Evolutionary conservation across 23 red algal genomes (phyloP), one percentile per base, ranked within the genome.

Genomic region (Gracilaria domingensis): DNA sequence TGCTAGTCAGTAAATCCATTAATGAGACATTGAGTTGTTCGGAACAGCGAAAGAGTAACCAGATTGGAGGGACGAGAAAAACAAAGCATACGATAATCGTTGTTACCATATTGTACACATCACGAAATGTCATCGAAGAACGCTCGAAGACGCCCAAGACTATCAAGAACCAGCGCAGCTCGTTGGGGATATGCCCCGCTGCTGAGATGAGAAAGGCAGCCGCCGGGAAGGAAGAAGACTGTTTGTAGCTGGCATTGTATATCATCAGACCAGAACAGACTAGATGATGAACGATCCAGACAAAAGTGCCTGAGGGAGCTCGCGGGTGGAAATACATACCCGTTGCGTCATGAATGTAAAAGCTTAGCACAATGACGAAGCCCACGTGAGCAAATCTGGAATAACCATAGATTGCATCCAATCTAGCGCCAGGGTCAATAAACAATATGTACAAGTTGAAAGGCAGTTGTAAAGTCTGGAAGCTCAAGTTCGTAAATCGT

Each of bases 141-240:
- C 34, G 34, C 20, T 44, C 35, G 28, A 42, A 73, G 16, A 73
- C 35, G 14, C 54, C 30, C 8, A 53, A 25, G 53, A 42, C 85
- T 1, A 29, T 83, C 11, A 81, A 70, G 54, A 91, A 75, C 88
- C 88, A 91, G n/a, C 88, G 88, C 30, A 82, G 9, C 20, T 91
- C 88, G 60, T 91, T 91, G 23, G 78, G 49, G 35, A 91, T 75
- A 42, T 91, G 88, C 13, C 76, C 75, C 20, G 88, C 59, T 0
- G 88, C 88, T 34, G 88, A 91, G 51, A 91, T 83, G 55, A 91
- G 88, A 56, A 91, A 91, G 20, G 78, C 62, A 55, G 88, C 75
- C 12, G 88, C 88, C 2, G 88, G 88, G 57, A 91, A 74, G 23
- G 88, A 76, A 6, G 88, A 91, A 39, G 59, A 74, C 44, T 53